Base-by-base conservation (phyloP, 2,329 filamentous ascomycete genomes). In the Cordyceps fumosorosea region DNA sequence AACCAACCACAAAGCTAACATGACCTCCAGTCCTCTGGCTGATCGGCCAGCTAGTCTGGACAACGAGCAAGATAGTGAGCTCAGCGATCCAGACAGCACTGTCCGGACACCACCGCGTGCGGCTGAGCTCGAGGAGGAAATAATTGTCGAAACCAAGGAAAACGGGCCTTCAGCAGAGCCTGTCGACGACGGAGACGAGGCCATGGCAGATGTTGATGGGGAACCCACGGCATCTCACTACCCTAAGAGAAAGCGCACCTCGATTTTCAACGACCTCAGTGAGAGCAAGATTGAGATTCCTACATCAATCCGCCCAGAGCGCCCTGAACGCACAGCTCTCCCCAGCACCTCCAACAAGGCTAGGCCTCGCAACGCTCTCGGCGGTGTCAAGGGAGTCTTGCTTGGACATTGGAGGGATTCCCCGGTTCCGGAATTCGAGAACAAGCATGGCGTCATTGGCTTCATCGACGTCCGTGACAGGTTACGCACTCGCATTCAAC, bases 391-490 rank as follows among this genome's bases (percentile, higher is more conserved):
- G 65, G 77, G 78, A 4, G 76, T 84, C 5, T 69, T 80, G 5
- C 74, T 88, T 8, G 85, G 85, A 1, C 81, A 83, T 59, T 88
- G 85, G 85, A 78, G 84, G 56, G 82, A 86, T 55, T 87, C 84
- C 0, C 73, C 74, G 3, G 79, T 83, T 0, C 78, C 80, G 0
- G 72, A 80, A 16, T 72, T 75, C 8, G 72, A 73, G 2, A 77
- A 78, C 16, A 86, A 84, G 68, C 85, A 87, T 68, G 78, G 79
- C 0, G 82, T 87, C 0, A 80, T 84, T 55, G 85, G 84, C 5
- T 87, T 87, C 64, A 86, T 87, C 55, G 85, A 88, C 64, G 76
- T 83, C 12, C 75, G 83, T 20, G 84, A 87, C 60, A 78, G 84
- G 1, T 77, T 88, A 1, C 82, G 85, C 29, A 87, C 84, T 2